Percentiles rank a stretch among this genome's conserved stretches.
Evolutionary conservation across 116 monocot genomes (phyloP).

Genomic region (Trichopus zeylanicus): DNA sequence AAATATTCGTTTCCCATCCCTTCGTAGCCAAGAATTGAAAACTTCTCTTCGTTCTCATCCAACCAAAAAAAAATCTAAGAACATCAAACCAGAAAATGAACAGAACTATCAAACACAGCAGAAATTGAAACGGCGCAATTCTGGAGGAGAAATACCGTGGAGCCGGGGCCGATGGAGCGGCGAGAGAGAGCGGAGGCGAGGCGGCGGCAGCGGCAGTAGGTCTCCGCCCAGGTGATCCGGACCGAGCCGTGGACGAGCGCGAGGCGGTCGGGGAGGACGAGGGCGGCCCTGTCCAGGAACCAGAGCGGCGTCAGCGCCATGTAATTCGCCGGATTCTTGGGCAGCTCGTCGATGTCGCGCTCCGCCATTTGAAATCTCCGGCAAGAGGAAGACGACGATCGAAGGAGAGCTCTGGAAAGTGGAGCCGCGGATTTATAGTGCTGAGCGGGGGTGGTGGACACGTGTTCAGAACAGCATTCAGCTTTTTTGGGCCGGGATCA

Average conservation of each 20-base stretch:
- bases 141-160: constrained; percentile 35
- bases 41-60: too few relatives aligned
- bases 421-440: too few relatives aligned
- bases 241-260: constrained; percentile 62
- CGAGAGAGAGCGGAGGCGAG: constrained; percentile 82
- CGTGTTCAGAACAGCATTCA: too few relatives aligned
- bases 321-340: constrained; percentile 83
- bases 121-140: not conserved
- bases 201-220: constrained; percentile 82
- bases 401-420: too few relatives aligned
- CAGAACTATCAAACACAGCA: not conserved
- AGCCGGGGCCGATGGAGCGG: constrained; percentile 62
- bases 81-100: not conserved
- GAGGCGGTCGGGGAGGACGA: constrained; percentile 55
- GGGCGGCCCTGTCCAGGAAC: constrained; percentile 87
- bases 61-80: too few relatives aligned
- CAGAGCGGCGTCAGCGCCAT: constrained; percentile 87
- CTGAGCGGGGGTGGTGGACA: too few relatives aligned
- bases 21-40: too few relatives aligned
- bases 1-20: too few relatives aligned
- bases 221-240: constrained; percentile 75
- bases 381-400: not conserved
- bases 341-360: constrained; percentile 83
- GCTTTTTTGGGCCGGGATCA: too few relatives aligned
- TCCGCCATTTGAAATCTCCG: constrained; percentile 19